These are phyloP conservation scores for Euphrasia confusa DNA, from an alignment of 257 asterid species.

Conservation along the genomic window DNA sequence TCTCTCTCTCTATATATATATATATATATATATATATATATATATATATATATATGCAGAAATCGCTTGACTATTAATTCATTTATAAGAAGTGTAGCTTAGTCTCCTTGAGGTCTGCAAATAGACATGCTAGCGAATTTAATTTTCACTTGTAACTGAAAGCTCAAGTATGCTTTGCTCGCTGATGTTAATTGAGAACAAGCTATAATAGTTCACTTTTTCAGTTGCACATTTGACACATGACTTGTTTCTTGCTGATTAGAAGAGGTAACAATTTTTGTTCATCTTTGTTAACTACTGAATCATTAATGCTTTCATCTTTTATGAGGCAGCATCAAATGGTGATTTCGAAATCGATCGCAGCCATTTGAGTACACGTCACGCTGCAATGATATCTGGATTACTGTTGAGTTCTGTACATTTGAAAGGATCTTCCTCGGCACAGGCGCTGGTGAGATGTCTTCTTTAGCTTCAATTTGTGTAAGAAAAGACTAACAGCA, in stretches of 20 bases:
- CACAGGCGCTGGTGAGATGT: conserved; percentile 45
- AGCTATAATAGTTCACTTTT: not conserved
- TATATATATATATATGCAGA: no score
- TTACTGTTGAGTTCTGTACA: conserved; percentile 54
- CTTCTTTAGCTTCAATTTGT: not conserved
- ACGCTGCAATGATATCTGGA: conserved; percentile 84
- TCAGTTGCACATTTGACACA: no score
- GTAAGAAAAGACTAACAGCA: not conserved
- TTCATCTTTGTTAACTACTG: conserved; percentile 8
- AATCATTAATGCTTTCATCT: conserved; percentile 16
- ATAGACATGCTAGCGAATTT: not conserved
- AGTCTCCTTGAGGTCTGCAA: not conserved
- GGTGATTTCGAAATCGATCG: conserved; percentile 51
- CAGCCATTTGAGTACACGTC: conserved; percentile 75
- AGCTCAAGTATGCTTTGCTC: not conserved
- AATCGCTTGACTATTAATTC: no score
- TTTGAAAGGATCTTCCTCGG: conserved; percentile 39
- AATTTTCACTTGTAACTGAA: not conserved
- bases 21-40: no score
- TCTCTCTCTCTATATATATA: no score
- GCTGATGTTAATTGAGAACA: not conserved
- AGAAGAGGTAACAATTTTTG: no score
- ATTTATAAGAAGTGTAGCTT: no score
- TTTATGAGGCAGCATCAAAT: conserved; percentile 34
- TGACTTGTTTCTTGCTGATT: not conserved